Conservation (phyloP, 176 grass and related monocot genomes). For the Otatea glauca region DNA sequence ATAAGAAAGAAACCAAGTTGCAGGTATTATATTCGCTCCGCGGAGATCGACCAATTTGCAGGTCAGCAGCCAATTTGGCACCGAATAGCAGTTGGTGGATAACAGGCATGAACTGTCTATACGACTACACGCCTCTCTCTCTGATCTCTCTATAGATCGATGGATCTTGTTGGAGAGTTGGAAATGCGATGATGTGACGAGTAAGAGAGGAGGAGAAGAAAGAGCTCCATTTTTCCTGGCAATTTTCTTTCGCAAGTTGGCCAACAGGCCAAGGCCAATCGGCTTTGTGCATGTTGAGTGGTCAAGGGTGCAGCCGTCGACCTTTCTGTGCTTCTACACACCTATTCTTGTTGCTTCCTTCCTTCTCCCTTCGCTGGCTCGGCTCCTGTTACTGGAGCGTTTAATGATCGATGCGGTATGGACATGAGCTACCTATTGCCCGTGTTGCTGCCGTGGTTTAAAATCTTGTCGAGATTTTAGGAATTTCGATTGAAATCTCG, state of each 20-base stretch:
- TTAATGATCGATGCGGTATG: too few relatives aligned
- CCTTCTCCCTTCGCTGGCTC: too few relatives aligned
- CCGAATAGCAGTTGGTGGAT: slow-evolving; percentile 30
- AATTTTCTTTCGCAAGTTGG: slow-evolving; percentile 44
- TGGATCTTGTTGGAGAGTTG: too few relatives aligned
- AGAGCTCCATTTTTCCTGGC: not conserved
- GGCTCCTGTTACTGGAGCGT: not conserved
- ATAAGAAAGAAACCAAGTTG: not conserved
- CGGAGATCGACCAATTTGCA: not conserved
- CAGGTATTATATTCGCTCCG: not conserved
- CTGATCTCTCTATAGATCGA: too few relatives aligned
- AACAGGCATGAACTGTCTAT: slow-evolving; percentile 35
- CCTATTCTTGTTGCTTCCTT: not conserved
- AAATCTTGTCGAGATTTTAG: too few relatives aligned
- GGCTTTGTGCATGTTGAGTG: not conserved
- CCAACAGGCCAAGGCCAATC: not conserved
- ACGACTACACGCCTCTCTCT: not conserved
- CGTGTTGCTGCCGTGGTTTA: too few relatives aligned
- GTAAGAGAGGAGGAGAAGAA: too few relatives aligned
- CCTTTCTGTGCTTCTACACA: slow-evolving; percentile 43
- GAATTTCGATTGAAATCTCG: too few relatives aligned
- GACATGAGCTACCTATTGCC: too few relatives aligned
- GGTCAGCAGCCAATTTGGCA: slow-evolving; percentile 26
- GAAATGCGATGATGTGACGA: too few relatives aligned
- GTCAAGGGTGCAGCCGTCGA: slow-evolving; percentile 8